Evolutionary conservation across 805 yeast genomes (phyloP), one percentile per base, ranked within the genome.

Genomic region (Candida loeiensis): DNA sequence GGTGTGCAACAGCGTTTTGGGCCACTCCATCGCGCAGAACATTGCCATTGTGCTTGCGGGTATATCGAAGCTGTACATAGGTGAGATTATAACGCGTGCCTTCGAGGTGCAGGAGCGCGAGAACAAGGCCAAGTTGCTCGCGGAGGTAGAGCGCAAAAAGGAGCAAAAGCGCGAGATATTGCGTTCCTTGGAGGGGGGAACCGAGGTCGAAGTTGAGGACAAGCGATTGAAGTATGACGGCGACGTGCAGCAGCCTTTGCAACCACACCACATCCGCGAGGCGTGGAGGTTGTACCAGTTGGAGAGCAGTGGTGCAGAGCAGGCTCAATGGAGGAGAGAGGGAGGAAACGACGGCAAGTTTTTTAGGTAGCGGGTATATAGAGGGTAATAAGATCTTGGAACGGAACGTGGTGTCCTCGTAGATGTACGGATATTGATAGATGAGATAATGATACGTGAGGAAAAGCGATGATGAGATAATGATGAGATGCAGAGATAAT

Each of bases 31-130:
- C 8, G 81, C 91, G 2, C 85, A 77, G 43, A 85, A 84, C 45
- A 82, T 88, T 16, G 85, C 95, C 0, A 80, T 86, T 39, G 81
- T 88, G 6, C 61, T 90, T 34, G 85, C 91, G 4, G 96, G 96
- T 58, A 74, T 88, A 40, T 85, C 95, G 2, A 90, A 90, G 56
- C 85, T 87, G 50, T 82, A 86, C 56, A 74, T 89, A n/a, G 95
- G 96, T 9, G 97, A 90, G 51, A 75, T 90, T 13, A 83, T 90
- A 9, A 95, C 90, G 46, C 71, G 78, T 51, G 95, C 96, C 0
- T 72, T 82, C 45, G 83, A 79, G 38, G 78, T 85, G 1, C 90
- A 86, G 54, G 67, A 73, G 40, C 68, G 75, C 42, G 76, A 77
- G 51, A 61, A 69, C 51, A 69, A 74, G 61, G 66, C 68, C 0